Conservation (phyloP, 768 basidiomycete species). For the Nevesoporus exiguus region DNA sequence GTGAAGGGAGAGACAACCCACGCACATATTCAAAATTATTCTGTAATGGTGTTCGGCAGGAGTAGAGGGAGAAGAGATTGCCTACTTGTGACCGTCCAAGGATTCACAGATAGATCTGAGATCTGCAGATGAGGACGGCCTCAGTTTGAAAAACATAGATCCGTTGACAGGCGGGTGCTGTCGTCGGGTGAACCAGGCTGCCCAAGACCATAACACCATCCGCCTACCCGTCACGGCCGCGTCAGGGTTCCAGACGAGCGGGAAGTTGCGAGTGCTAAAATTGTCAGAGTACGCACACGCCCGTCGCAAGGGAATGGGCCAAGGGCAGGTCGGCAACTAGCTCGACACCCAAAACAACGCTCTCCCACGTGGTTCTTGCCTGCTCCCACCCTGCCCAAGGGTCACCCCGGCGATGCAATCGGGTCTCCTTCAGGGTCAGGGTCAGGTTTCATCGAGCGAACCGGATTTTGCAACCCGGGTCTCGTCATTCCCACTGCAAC, state of each 20-base stretch:
- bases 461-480: conserved; percentile 17
- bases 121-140: conserved; percentile 28
- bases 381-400: conserved; percentile 22
- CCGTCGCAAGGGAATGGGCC: conserved; percentile 12
- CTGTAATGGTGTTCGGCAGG: conserved; percentile 25
- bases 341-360: conserved; percentile 17
- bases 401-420: conserved; percentile 1
- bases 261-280: conserved; percentile 20
- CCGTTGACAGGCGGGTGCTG: conserved; percentile 23
- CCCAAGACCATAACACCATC: background rate
- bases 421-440: conserved; percentile 12
- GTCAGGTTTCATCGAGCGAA: conserved; percentile 13
- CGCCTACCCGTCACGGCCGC: conserved; percentile 4
- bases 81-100: conserved; percentile 29
- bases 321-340: conserved; percentile 12
- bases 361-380: conserved; percentile 25
- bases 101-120: conserved; percentile 35
- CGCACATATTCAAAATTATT: conserved; percentile 28
- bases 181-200: conserved; percentile 24
- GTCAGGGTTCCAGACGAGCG: conserved; percentile 16
- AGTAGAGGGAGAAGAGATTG: conserved; percentile 34
- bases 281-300: conserved; percentile 12
- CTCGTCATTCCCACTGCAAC: conserved; percentile 1
- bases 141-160: conserved; percentile 32
- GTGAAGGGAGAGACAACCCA: conserved; percentile 22